Evolutionary conservation across 306 rosid genomes (phyloP).

Genomic region (Cyclanthera cordifolia): DNA sequence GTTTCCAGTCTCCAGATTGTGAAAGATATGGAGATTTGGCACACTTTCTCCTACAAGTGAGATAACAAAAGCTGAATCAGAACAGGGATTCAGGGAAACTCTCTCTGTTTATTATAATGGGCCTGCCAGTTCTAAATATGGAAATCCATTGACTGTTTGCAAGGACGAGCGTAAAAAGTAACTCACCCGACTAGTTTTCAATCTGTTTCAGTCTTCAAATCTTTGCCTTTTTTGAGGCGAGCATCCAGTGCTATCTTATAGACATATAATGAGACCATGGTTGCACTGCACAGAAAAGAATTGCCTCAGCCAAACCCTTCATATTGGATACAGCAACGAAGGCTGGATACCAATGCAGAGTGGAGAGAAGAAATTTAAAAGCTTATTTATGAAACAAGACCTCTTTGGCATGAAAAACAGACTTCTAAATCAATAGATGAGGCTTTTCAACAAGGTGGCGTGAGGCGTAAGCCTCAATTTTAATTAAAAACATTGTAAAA

Average conservation of each 20-base stretch:
- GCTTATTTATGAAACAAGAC: not conserved
- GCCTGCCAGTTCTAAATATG: not conserved
- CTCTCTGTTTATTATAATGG: not conserved
- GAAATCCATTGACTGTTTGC: not conserved
- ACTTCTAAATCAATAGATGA: too few relatives aligned
- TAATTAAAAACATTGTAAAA: too few relatives aligned
- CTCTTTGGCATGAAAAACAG: too few relatives aligned
- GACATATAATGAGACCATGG: conserved; percentile 51
- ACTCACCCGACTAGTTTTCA: conserved; percentile 6
- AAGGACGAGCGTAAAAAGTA: not conserved
- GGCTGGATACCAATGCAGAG: too few relatives aligned
- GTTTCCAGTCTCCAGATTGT: not conserved
- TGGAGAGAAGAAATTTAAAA: not conserved
- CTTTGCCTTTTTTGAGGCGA: conserved; percentile 29
- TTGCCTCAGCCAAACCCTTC: conserved; percentile 11
- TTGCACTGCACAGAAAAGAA: conserved; percentile 51
- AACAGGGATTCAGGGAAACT: not conserved
- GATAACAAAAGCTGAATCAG: not conserved
- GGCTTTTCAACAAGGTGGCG: too few relatives aligned
- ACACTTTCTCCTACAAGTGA: not conserved
- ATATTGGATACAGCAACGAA: not conserved
- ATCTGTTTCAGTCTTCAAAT: conserved; percentile 23
- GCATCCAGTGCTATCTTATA: conserved; percentile 39
- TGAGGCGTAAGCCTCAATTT: too few relatives aligned
- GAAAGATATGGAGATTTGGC: not conserved